phyloP scores from a whole-genome alignment of 768 basidiomycete genomes.

The Peribolospora baueri region DNA sequence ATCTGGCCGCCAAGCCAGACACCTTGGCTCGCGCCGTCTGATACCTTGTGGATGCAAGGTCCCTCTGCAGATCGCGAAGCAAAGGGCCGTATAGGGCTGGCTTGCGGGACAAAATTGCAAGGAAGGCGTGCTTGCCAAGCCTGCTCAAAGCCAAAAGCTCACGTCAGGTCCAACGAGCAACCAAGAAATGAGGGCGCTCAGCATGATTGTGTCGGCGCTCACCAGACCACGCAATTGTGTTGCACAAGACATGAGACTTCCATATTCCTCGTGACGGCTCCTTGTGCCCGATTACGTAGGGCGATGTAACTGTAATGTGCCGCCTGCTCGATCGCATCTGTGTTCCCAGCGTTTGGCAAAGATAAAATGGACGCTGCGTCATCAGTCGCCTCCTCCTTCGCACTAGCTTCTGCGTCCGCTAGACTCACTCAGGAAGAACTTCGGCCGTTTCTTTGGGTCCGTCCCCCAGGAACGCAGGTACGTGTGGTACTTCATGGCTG shows the following conservation, averaged over 20 bases:
- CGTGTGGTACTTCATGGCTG: constrained; percentile 63
- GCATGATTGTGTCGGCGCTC: constrained; percentile 3
- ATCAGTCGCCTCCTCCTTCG: no score
- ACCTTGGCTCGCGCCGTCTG: no score
- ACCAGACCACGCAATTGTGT: constrained; percentile 39
- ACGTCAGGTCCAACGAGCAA: neutral
- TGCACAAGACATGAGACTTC: constrained; percentile 26
- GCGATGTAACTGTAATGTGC: constrained; percentile 34
- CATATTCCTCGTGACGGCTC: constrained; percentile 22
- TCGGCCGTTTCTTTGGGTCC: constrained; percentile 6
- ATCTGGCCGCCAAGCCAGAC: no score
- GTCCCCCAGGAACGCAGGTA: constrained; percentile 33
- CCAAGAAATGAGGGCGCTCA: constrained; percentile 9
- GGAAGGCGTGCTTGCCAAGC: constrained; percentile 62
- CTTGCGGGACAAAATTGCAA: constrained; percentile 34
- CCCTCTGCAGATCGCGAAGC: neutral
- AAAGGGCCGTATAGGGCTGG: constrained; percentile 18
- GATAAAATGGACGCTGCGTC: neutral
- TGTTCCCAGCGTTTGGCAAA: no score
- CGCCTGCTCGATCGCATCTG: constrained; percentile 40
- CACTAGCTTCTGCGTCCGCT: neutral
- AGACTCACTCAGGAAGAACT: constrained; percentile 24
- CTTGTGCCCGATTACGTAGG: constrained; percentile 27
- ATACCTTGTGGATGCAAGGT: no score
- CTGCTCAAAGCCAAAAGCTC: constrained; percentile 21